A percentile compares a stretch with the other conserved stretches of the same genome.
Evolutionary conservation across 2,329 filamentous ascomycete species (phyloP).

Genomic region (Albophoma yamanashiensis): DNA sequence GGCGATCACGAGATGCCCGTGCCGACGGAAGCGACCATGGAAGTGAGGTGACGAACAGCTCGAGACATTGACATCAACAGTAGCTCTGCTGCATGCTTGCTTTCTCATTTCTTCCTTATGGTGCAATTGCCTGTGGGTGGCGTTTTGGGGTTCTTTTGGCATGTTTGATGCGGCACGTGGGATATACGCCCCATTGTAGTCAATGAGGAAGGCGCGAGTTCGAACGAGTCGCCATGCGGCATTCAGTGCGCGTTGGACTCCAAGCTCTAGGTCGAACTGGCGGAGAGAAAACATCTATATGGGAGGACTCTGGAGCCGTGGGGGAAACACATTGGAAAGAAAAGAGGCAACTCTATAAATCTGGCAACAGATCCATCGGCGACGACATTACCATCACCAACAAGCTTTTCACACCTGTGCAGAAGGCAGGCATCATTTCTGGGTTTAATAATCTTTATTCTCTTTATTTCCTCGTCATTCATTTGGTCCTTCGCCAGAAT

Average conservation of each 20-base stretch:
- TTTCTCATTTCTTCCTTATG: not conserved
- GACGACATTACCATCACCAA: conserved; percentile 7
- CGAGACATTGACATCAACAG: not conserved
- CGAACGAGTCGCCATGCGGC: not conserved
- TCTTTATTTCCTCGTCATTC: conserved; percentile 1
- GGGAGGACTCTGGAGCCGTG: not conserved
- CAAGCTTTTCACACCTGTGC: not conserved
- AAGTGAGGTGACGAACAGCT: conserved; percentile 12
- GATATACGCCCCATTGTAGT: not conserved
- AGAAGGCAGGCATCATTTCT: not conserved
- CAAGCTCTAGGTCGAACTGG: not conserved
- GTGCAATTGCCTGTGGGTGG: not conserved
- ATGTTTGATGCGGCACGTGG: not conserved
- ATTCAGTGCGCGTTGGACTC: not conserved
- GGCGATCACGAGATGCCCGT: conserved; percentile 40
- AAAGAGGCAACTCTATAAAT: conserved; percentile 14
- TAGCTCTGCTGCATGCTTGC: conserved; percentile 4
- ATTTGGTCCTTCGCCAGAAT: not conserved
- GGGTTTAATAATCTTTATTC: conserved; percentile 6
- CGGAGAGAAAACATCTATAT: conserved; percentile 3
- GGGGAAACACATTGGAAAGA: conserved; percentile 4
- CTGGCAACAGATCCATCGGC: conserved; percentile 22
- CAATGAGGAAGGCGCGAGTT: not conserved
- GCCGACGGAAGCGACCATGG: conserved; percentile 16
- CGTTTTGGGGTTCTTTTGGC: conserved; percentile 4